Evolutionary conservation across 2,329 filamentous ascomycete species (phyloP).

Genomic region (Fusarium sp.): DNA sequence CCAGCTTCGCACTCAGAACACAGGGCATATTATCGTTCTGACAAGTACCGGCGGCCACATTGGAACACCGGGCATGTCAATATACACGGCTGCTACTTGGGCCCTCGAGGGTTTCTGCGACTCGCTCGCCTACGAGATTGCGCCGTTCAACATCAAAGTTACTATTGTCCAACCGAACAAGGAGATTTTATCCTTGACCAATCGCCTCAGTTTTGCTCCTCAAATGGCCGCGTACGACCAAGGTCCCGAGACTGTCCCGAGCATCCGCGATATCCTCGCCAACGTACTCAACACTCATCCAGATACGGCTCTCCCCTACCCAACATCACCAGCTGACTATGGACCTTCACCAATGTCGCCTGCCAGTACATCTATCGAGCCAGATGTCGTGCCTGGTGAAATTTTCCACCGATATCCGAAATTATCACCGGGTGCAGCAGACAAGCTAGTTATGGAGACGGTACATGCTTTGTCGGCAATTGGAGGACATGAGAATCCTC

Average conservation of each 20-base stretch:
- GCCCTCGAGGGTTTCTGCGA: conserved; percentile 97
- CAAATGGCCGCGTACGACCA: conserved; percentile 71
- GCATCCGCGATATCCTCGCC: conserved; percentile 85
- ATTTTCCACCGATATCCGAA: conserved; percentile 81
- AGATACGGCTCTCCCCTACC: conserved; percentile 66
- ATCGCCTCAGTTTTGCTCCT: conserved; percentile 87
- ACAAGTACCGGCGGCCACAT: conserved; percentile 94
- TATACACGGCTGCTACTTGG: conserved; percentile 95
- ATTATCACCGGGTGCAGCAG: conserved; percentile 76
- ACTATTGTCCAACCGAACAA: conserved; percentile 97
- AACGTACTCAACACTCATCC: conserved; percentile 84
- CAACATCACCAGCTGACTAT: conserved; percentile 45
- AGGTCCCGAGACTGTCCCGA: conserved; percentile 73
- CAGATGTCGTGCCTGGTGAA: conserved; percentile 56
- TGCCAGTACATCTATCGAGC: conserved; percentile 53
- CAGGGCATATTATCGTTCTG: conserved; percentile 90
- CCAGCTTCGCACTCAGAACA: conserved; percentile 82
- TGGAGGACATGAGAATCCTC: conserved; percentile 95
- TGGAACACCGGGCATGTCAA: conserved; percentile 89
- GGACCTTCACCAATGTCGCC: conserved; percentile 53
- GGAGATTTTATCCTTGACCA: conserved; percentile 89
- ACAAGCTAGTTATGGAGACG: conserved; percentile 86
- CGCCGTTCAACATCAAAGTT: conserved; percentile 96
- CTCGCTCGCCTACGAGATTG: conserved; percentile 94
- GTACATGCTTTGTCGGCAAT: conserved; percentile 93